phyloP scores from a whole-genome alignment of 228 moss, liverwort and hornwort genomes.

The Sphagnum magellanicum region DNA sequence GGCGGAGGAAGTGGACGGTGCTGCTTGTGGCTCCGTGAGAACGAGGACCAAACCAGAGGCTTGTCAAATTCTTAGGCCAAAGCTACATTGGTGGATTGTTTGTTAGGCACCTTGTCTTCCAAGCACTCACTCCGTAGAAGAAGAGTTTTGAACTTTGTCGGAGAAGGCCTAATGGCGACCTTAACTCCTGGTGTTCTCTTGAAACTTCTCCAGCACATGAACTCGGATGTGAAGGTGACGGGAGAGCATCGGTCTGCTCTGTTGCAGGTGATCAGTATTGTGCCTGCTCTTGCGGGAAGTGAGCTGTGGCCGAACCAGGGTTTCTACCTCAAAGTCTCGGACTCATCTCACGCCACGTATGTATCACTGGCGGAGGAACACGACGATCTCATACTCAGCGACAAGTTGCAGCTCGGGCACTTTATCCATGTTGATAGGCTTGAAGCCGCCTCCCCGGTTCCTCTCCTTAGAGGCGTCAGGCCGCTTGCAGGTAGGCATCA shows the following conservation, averaged over 20 bases:
- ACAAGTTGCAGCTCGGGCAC: conserved; percentile 94
- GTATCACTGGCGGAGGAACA: conserved; percentile 93
- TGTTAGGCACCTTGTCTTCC: too few relatives aligned
- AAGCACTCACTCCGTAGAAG: too few relatives aligned
- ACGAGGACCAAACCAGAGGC: background rate
- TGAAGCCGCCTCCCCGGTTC: conserved; percentile 84
- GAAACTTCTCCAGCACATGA: conserved; percentile 86
- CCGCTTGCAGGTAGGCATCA: conserved; percentile 92
- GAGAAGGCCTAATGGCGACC: conserved; percentile 46
- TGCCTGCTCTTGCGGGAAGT: conserved; percentile 84
- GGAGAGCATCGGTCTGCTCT: conserved; percentile 90
- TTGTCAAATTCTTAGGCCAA: too few relatives aligned
- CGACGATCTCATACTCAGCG: conserved; percentile 94
- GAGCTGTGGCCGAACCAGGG: conserved; percentile 95
- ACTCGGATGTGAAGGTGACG: conserved; percentile 87
- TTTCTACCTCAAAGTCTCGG: conserved; percentile 93
- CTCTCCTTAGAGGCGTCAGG: conserved; percentile 74
- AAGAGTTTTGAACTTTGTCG: too few relatives aligned
- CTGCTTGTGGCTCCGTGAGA: too few relatives aligned
- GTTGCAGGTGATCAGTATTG: conserved; percentile 91
- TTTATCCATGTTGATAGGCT: conserved; percentile 91
- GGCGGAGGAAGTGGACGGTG: too few relatives aligned
- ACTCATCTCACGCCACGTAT: conserved; percentile 85
- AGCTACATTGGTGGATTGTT: too few relatives aligned
- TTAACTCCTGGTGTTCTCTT: conserved; percentile 90